Base-by-base conservation (phyloP, 2,329 filamentous ascomycete species). In the Trichoderma harzianum region DNA sequence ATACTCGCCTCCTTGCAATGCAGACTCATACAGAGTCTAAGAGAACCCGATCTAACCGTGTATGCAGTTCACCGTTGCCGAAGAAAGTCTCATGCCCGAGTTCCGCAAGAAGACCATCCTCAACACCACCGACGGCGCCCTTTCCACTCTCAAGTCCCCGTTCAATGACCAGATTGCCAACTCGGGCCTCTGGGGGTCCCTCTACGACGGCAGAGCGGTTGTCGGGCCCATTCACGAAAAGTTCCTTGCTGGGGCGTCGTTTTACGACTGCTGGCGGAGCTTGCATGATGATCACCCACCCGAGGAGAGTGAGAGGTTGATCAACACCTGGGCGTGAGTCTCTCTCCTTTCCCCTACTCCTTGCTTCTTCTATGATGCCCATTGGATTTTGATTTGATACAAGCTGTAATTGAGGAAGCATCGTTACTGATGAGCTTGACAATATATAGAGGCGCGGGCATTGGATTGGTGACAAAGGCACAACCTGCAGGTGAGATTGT, bases 171-270 rank as follows among this genome's bases (percentile, higher is more conserved):
- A 81, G 32, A 77, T 86, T 24, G 53, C 32, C 72, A 79, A 77
- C 67, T 78, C 80, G 26, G 80, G 73, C 7, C 76, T 85, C 24
- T 86, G 84, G 84, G 82, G 83, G 2, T 74, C 75, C 5, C 76
- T 81, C 1, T 86, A 85, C 72, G 84, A 86, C 47, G 84, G 84
- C 0, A 79, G 84, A n/a, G 82, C 81, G 26, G 79, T 86, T 62
- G 75, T 82, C 11, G 78, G 79, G 1, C 77, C 81, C 10, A 80
- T 83, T 3, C 84, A 84, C 55, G 75, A 79, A 21, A 82, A 82
- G 72, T 83, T 83, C 68, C 72, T 80, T 0, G 78, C 76, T 0
- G 84, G 84, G 10, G 74, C 82, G 39, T 77, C 83, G 7, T 70
- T 85, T 18, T 81, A 85, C 53, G 83, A 86, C 57, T 84, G 85